phyloP scores from a whole-genome alignment of 371 early-diverging fungal genomes.

The Mucor mucedo region DNA sequence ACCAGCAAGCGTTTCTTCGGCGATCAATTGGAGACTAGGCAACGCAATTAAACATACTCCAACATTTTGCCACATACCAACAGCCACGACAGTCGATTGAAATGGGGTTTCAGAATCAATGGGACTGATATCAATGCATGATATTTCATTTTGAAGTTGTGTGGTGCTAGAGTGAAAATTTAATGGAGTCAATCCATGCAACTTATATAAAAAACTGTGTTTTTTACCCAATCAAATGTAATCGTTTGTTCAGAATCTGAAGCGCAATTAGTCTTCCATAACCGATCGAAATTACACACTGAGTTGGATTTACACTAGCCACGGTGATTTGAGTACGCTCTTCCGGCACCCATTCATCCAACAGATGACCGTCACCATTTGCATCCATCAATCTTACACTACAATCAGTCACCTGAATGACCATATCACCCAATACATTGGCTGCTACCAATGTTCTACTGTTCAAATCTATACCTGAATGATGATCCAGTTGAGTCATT shows the following conservation, averaged over 20 bases:
- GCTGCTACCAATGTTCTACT: constrained; percentile 42
- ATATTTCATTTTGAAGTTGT: constrained; percentile 67
- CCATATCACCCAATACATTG: constrained; percentile 34
- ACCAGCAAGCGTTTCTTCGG: constrained; percentile 58
- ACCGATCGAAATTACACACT: constrained; percentile 70
- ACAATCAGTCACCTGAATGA: constrained; percentile 50
- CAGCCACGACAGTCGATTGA: constrained; percentile 59
- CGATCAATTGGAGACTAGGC: constrained; percentile 58
- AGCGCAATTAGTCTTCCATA: constrained; percentile 66
- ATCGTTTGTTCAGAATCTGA: constrained; percentile 44
- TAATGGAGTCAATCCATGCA: neutral
- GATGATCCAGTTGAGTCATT: constrained; percentile 34
- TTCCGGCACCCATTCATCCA: constrained; percentile 64
- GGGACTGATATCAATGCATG: constrained; percentile 76
- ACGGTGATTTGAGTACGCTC: constrained; percentile 56
- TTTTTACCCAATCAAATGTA: constrained; percentile 50
- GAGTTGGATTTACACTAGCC: constrained; percentile 64
- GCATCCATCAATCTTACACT: constrained; percentile 47
- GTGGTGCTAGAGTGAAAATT: constrained; percentile 26
- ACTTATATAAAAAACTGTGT: neutral
- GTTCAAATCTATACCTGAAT: constrained; percentile 45
- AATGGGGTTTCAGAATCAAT: constrained; percentile 43
- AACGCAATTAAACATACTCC: constrained; percentile 68
- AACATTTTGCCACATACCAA: constrained; percentile 80
- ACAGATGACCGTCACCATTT: constrained; percentile 25